Conservation (phyloP, 1,284 basidiomycete species). For the Takashimella tepidaria region DNA sequence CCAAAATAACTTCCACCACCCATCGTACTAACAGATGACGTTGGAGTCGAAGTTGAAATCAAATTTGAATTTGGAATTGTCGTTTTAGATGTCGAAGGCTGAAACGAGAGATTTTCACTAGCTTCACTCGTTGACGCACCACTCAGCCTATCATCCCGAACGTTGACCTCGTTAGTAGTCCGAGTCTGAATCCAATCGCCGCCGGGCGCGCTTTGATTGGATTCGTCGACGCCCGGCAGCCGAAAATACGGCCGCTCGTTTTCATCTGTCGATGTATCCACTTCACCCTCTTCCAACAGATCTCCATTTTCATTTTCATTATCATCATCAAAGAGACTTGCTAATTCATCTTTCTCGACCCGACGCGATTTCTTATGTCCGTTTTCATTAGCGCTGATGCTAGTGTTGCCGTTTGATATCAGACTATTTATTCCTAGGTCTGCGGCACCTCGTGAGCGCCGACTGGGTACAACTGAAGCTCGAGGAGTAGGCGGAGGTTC, state of each 20-base stretch:
- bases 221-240: slow-evolving; percentile 26
- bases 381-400: neutral
- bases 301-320: too few relatives aligned
- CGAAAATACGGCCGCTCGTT: slow-evolving; percentile 26
- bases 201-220: slow-evolving; percentile 1
- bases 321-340: slow-evolving; percentile 1
- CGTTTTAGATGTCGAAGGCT: neutral
- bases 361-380: neutral
- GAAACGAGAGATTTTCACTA: neutral
- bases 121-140: neutral
- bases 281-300: too few relatives aligned
- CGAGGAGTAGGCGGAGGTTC: slow-evolving; percentile 13
- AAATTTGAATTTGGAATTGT: neutral
- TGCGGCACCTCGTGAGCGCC: slow-evolving; percentile 6
- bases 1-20: too few relatives aligned
- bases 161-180: neutral
- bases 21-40: neutral
- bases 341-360: neutral
- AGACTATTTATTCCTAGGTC: neutral
- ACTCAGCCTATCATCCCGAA: neutral
- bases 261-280: neutral
- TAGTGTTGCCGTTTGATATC: neutral
- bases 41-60: neutral
- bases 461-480: too few relatives aligned
- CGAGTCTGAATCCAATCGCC: neutral